Evolutionary conservation across 2,329 filamentous ascomycete species (phyloP).

Genomic region (Bipolaris sorokiniana): DNA sequence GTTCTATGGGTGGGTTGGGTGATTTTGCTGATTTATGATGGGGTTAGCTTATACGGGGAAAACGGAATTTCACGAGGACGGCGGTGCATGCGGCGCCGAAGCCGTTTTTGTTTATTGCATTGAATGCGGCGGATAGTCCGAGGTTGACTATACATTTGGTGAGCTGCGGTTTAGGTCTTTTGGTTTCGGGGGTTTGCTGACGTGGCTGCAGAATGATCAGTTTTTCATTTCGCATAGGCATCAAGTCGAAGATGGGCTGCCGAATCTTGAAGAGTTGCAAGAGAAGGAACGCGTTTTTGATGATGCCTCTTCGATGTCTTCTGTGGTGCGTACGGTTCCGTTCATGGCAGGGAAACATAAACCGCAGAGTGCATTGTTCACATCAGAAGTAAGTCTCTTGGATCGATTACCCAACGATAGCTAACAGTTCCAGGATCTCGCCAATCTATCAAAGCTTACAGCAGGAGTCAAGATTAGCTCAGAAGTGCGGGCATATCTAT

Average conservation of each 20-base stretch:
- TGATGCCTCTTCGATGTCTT: conserved; percentile 45
- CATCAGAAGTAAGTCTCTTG: conserved; percentile 51
- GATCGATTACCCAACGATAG: not conserved
- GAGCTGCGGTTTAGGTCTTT: conserved; percentile 28
- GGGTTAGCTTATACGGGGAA: conserved; percentile 75
- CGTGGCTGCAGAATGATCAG: conserved; percentile 74
- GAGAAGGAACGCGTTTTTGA: conserved; percentile 27
- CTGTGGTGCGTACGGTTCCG: conserved; percentile 45
- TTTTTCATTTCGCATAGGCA: conserved; percentile 91
- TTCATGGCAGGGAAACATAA: conserved; percentile 21
- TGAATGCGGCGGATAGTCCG: conserved; percentile 59
- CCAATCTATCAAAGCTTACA: conserved; percentile 64
- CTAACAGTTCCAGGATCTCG: conserved; percentile 55
- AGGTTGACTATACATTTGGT: conserved; percentile 53
- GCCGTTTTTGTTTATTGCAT: conserved; percentile 78
- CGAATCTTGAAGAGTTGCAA: conserved; percentile 70
- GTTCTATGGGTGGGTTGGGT: no score
- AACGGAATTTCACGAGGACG: conserved; percentile 76
- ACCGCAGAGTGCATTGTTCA: conserved; percentile 45
- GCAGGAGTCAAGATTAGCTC: conserved; percentile 69
- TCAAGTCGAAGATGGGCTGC: conserved; percentile 71
- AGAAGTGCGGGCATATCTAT: conserved; percentile 81
- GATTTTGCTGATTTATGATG: not conserved
- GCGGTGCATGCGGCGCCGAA: conserved; percentile 76
- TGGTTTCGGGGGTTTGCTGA: conserved; percentile 41